Base-by-base conservation (phyloP, 2,329 filamentous ascomycete genomes). In the Cladorrhinum sp. region DNA sequence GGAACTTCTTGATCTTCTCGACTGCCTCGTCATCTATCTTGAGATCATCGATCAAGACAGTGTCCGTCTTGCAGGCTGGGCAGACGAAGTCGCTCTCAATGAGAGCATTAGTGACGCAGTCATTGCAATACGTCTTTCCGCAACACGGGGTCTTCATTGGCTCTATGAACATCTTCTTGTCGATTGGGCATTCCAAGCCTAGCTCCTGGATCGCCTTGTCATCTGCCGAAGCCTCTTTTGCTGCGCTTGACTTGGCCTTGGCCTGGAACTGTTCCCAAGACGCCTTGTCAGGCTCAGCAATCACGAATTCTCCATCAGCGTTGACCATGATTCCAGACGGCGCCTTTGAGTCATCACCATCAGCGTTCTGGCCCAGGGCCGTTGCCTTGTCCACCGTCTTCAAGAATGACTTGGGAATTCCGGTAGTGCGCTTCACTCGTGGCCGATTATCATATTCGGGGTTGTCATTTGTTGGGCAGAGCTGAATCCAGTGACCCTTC, bases 91-190 rank as follows among this genome's bases (percentile, higher is more conserved):
- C 95, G 85, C 90, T 95, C 82, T 98, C 93, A 79, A 97, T 94
- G 77, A 99, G 88, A 78, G 93, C 91, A 85, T 96, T 96, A 75
- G 95, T 96, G 79, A 99, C 97, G 89, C 95, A 99, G 76, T 97
- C 92, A 86, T 95, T 95, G 84, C 95, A 99, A 83, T 96, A 99
- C 74, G 93, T 97, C 85, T 90, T 96, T 80, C 90, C 86, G 83
- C 95, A 99, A 85, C 95, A 99, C 68, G 95, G 94, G 73, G 95
- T 98, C 86, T 96, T 96, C 84, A 96, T 95, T 84, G 95, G 94
- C 76, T 97, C 92, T 87, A 96, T 88, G 80, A 98, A 97, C 85
- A 96, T 89, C 77, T 91, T 93, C 79, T 96, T 96, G 86, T 98
- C 95, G 82, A 98, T 90, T 67, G 92, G 85, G 82, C 95, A 99